Evolutionary conservation across 2,329 filamentous ascomycete species (phyloP), one percentile per base, ranked within the genome.

Genomic region (Aspergillus sergii): DNA sequence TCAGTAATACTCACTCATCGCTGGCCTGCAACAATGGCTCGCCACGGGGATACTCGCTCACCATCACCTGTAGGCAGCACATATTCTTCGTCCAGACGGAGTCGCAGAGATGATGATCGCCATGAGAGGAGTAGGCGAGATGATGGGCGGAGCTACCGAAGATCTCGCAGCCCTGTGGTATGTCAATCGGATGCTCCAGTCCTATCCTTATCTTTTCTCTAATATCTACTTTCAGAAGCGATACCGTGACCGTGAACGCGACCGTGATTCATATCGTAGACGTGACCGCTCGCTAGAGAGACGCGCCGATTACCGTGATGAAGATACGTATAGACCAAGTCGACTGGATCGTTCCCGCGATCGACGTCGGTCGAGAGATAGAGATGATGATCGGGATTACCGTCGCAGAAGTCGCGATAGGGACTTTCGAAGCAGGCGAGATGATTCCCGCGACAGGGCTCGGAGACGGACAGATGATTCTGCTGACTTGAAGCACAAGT

Each of bases 11-110:
- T 80, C 79, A 81, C 78, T 80, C 72, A 79, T 79, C 75, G 78
- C 84, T 83, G 80, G 82, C 83, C 78, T 82, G 79, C 80, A 81
- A 81, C 73, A 78, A 86, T 86, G 85, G 84, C 83, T 83, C 84
- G 84, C 79, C 83, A 84, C 79, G 85, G 84, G 83, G 84, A 86
- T 79, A 83, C 83, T 83, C 85, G 91, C 91, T 94, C 91, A 94
- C 92, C 91, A 91, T 93, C 90, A 89, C 91, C 91, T 89, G 89
- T 90, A 93, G 91, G 91, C 88, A 93, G 91, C 85, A 89, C 91
- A 77, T 85, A 87, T 80, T 89, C 88, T 80, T 88, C 89, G 75
- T 89, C 88, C 82, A 90, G 88, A 82, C 87, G 88, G 65, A 80
- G 72, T 72, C 81, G 83, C 73, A 82, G 83, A 78, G 85, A 84